phyloP scores from a whole-genome alignment of 2,329 filamentous ascomycete species.

The Chrysoporthe puriensis region DNA sequence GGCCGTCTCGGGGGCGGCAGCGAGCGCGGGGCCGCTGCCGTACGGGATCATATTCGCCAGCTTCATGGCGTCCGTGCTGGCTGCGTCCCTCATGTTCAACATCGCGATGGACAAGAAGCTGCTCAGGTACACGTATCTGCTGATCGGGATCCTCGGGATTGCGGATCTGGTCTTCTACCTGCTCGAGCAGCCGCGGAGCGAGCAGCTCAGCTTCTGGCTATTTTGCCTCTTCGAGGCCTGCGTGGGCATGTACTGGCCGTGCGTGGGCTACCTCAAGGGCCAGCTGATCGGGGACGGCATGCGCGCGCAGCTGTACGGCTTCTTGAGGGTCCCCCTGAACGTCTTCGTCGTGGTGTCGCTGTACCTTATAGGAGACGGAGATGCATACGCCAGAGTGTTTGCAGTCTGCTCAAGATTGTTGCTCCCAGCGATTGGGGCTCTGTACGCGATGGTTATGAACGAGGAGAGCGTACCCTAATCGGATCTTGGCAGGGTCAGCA shows the following conservation, averaged over 20 bases:
- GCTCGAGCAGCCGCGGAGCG: constrained; percentile 41
- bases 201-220: constrained; percentile 52
- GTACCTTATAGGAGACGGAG: constrained; percentile 39
- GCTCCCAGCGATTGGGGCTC: constrained; percentile 34
- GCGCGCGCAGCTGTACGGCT: constrained; percentile 56
- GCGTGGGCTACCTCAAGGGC: constrained; percentile 57
- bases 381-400: constrained; percentile 37
- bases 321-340: constrained; percentile 61
- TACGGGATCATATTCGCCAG: constrained; percentile 54
- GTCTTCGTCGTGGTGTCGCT: constrained; percentile 57
- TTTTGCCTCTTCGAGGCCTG: constrained; percentile 61
- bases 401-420: constrained; percentile 38
- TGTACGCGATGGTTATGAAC: constrained; percentile 35
- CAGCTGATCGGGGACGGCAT: constrained; percentile 55
- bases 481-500: background rate
- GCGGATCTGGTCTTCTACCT: constrained; percentile 44
- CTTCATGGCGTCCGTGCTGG: constrained; percentile 62
- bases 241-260: constrained; percentile 60
- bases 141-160: constrained; percentile 44
- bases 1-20: background rate
- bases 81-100: constrained; percentile 60
- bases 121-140: constrained; percentile 37
- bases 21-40: constrained; percentile 34
- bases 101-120: constrained; percentile 37
- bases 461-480: constrained; percentile 30